Conservation (phyloP, 2,329 filamentous ascomycete species). For the Bipolaris victoriae region DNA sequence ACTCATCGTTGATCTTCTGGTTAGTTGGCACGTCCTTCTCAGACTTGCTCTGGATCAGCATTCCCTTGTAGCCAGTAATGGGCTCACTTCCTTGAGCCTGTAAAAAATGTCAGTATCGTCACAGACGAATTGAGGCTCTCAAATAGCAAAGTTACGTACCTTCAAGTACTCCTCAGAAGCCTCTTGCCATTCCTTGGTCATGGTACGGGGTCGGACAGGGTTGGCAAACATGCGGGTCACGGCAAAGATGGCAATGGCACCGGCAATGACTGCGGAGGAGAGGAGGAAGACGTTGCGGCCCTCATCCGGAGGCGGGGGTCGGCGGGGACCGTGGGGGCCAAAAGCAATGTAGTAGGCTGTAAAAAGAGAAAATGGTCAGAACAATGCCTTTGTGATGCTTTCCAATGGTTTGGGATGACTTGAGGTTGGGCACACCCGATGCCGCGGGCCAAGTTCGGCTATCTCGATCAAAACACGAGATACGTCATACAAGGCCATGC, state of each 20-base stretch:
- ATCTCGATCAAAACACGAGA: slow-evolving; percentile 28
- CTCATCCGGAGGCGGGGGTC: slow-evolving; percentile 82
- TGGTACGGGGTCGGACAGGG: slow-evolving; percentile 74
- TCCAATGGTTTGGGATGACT: slow-evolving; percentile 17
- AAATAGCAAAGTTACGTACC: slow-evolving; percentile 61
- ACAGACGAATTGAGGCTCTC: background rate
- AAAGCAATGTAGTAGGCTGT: slow-evolving; percentile 99
- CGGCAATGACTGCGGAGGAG: slow-evolving; percentile 70
- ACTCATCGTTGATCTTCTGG: slow-evolving; percentile 43
- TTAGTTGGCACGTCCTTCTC: slow-evolving; percentile 37
- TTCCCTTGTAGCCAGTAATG: slow-evolving; percentile 50
- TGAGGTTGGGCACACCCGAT: slow-evolving; percentile 18
- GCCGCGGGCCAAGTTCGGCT: slow-evolving; percentile 28
- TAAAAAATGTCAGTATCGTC: slow-evolving; percentile 23
- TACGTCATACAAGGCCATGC: slow-evolving; percentile 39
- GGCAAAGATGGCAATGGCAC: slow-evolving; percentile 74
- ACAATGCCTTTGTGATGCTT: slow-evolving; percentile 17
- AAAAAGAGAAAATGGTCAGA: slow-evolving; percentile 31
- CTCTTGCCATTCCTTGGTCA: slow-evolving; percentile 98
- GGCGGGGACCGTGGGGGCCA: slow-evolving; percentile 91
- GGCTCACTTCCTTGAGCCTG: slow-evolving; percentile 48
- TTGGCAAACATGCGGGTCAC: slow-evolving; percentile 71
- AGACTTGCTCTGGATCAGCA: slow-evolving; percentile 49
- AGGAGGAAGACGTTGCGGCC: slow-evolving; percentile 77
- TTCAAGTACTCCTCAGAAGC: slow-evolving; percentile 91